Base-by-base conservation (phyloP, 1,284 basidiomycete genomes). In the Leccinum proximum region DNA sequence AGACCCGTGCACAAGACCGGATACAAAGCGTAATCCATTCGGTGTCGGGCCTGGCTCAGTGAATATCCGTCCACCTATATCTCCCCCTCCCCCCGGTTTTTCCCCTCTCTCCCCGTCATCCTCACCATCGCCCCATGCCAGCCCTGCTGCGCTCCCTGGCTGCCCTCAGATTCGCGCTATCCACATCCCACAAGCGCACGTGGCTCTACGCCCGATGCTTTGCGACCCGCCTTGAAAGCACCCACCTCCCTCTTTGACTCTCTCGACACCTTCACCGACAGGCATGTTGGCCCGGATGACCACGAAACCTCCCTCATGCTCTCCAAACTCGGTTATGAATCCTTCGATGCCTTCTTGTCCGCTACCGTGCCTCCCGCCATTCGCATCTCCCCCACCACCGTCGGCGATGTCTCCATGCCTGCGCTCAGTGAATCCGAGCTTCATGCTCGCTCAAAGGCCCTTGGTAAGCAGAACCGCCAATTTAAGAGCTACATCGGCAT, bases 401-500 rank as follows among this genome's bases (percentile, higher is more conserved):
- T 96, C 67, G 86, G 83, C 74, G 85, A 94, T 71, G 79, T 82
- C 33, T 82, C 84, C 53, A 92, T 97, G 66, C 82, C 85, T 4
- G 82, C 92, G 0, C 81, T 94, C 65, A 94, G 92, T 76, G 97
- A 99, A 79, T 87, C 91, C 14, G 91, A 99, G 80, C 82, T 99
- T 53, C 82, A 89, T 62, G 79, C 81, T 56, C 83, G 93, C 61
- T 95, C 92, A 3, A 89, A 88, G 72, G 84, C 87, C 71, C 81
- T 98, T 30, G 95, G 89, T 18, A 78, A 75, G 38, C 82, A 87
- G 77, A 98, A 99, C 80, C 87, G 89, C 78, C 80, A 85, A 8
- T 91, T 91, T 79, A 94, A 92, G 82, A 96, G 89, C 73, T 97
- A 95, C 76, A 99, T 98, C 75, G 97, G 97, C 56, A 95, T 98